These are phyloP conservation scores for Fusarium tuaranense DNA, from an alignment of 2,329 filamentous ascomycete genomes.

Conservation along the genomic window DNA sequence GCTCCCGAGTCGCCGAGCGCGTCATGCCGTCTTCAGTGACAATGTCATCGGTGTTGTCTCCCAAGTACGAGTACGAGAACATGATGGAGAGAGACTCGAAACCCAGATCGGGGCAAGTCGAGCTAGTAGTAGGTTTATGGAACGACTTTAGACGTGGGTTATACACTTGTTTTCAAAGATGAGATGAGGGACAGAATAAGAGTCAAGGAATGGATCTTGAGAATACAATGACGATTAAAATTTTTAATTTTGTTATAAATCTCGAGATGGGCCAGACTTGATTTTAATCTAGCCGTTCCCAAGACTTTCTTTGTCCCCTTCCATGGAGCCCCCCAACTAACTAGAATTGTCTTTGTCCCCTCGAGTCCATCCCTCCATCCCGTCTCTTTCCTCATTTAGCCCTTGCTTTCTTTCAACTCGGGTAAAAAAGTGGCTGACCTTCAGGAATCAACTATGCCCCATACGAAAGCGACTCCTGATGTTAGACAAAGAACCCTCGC, in stretches of 20 bases:
- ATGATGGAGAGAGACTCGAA: not conserved
- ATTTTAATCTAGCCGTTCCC: not conserved
- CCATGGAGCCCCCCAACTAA: no score
- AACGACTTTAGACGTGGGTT: not conserved
- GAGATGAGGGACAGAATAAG: not conserved
- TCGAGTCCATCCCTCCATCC: not conserved
- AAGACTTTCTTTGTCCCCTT: slow-evolving; percentile 18
- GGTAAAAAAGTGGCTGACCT: not conserved
- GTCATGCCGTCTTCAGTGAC: not conserved
- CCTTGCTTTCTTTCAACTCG: not conserved
- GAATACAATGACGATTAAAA: not conserved
- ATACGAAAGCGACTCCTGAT: not conserved
- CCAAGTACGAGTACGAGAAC: not conserved
- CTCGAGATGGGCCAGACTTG: not conserved
- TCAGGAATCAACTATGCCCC: not conserved
- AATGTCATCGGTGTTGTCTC: not conserved
- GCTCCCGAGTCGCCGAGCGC: not conserved
- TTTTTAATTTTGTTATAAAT: not conserved
- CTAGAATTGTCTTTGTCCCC: slow-evolving; percentile 15
- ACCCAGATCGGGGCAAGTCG: not conserved
- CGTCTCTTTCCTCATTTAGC: slow-evolving; percentile 19
- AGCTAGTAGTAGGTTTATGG: not conserved
- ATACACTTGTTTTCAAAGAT: not conserved
- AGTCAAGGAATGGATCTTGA: not conserved
- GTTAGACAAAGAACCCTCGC: slow-evolving; percentile 17